Percentiles rank a stretch among this genome's conserved stretches.
These are phyloP conservation scores for Cutaneotrichosporon sp. DNA, from an alignment of 1,284 basidiomycete species.

Conservation along the genomic window DNA sequence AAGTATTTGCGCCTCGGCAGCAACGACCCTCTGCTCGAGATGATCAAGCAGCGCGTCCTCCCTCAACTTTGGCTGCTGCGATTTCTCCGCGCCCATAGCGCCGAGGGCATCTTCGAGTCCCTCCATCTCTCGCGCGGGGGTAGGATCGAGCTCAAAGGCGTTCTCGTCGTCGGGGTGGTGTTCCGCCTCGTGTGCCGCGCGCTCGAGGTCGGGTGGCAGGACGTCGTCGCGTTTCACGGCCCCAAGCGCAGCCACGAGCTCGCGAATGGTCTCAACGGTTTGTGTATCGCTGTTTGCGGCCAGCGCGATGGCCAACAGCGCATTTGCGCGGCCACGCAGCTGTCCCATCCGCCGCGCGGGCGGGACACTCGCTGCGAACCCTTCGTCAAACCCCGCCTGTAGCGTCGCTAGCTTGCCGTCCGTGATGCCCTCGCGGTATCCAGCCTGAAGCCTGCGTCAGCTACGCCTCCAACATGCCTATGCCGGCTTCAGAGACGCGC, in stretches of 20 bases:
- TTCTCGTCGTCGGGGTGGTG: constrained; percentile 50
- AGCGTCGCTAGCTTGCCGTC: constrained; percentile 52
- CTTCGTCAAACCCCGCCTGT: constrained; percentile 53
- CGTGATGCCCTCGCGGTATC: constrained; percentile 56
- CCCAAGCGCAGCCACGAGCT: constrained; percentile 51
- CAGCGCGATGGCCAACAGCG: constrained; percentile 32
- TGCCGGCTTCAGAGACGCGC: neutral
- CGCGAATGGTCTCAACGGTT: constrained; percentile 61
- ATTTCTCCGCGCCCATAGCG: constrained; percentile 35
- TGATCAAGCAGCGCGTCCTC: constrained; percentile 34
- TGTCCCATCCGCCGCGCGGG: constrained; percentile 48
- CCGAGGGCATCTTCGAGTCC: constrained; percentile 47
- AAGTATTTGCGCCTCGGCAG: constrained; percentile 3
- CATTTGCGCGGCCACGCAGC: constrained; percentile 49
- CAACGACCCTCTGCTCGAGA: constrained; percentile 49
- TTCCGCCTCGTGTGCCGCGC: constrained; percentile 40
- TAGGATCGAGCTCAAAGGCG: constrained; percentile 60
- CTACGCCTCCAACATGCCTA: no score
- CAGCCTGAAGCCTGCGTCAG: constrained; percentile 43
- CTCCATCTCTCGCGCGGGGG: constrained; percentile 51
- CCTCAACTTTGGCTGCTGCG: constrained; percentile 38
- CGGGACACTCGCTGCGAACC: constrained; percentile 49
- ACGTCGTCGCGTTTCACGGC: constrained; percentile 34
- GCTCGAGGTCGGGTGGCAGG: constrained; percentile 39
- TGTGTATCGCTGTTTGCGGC: constrained; percentile 34